A percentile compares a stretch with the other conserved stretches of the same genome.
Conservation (phyloP, 306 rosid species). For the Vachellia pachyceras region DNA sequence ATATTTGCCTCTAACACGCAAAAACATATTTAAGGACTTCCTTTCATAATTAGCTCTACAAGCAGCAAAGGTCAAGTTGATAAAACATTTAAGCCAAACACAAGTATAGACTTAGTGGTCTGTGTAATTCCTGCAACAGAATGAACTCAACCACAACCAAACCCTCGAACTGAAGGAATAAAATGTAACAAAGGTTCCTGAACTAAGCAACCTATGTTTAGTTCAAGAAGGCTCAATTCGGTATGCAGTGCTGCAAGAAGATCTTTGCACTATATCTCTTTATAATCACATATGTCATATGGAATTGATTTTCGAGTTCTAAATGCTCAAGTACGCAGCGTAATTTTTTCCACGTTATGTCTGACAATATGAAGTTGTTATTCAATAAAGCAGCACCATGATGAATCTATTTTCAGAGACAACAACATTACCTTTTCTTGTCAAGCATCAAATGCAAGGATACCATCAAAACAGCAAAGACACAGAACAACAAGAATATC, state of each 20-base stretch:
- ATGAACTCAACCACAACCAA: background rate
- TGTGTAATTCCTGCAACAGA: background rate
- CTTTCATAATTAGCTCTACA: background rate
- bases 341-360: background rate
- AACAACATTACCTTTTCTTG: background rate
- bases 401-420: background rate
- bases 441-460: background rate
- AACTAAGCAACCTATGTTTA: slow-evolving; percentile 1
- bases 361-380: background rate
- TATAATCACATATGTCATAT: background rate
- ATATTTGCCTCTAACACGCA: background rate
- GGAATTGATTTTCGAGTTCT: background rate
- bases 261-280: background rate
- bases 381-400: slow-evolving; percentile 1
- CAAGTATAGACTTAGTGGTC: background rate
- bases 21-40: background rate
- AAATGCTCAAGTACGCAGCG: background rate
- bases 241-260: background rate
- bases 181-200: background rate
- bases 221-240: slow-evolving; percentile 1
- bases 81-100: background rate
- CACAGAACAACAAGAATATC: background rate
- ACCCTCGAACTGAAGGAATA: background rate
- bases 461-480: slow-evolving; percentile 18
- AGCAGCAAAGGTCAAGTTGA: background rate